Evolutionary conservation across 176 grass and related monocot species (phyloP), one percentile per base, ranked within the genome.

Genomic region (Cenchrus fungigraminus): DNA sequence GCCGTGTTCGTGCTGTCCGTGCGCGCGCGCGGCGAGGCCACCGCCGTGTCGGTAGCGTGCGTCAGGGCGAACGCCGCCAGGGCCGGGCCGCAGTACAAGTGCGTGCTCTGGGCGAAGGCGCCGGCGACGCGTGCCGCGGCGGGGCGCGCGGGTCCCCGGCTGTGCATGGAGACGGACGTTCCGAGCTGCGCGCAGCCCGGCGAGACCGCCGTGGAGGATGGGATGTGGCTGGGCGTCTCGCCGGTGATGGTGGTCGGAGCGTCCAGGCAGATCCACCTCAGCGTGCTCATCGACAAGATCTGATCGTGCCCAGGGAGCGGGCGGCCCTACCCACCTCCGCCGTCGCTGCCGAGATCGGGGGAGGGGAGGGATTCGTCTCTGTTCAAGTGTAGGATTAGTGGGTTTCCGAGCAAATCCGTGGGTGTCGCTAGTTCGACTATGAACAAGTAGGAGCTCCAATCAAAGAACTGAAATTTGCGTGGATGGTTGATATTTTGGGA

Each of bases 261-360:
- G 25, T 25, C 63, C 53, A 62, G 15, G 71, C 79, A 87, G 79
- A 58, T 87, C 9, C 17, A 40, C 1, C 79, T 82, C 29, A 22
- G 14, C 63, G 63, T 87, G 4, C 86, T 80, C 79, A 87, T 87
- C 45, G 79, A 77, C 19, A 76, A 87, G 61, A 65, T 69, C 65
- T 22, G 65, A 68, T 43, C 19, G 4, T 3, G 54, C 54, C 16
- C n/a, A 19, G 9, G 11, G 17, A 6, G 53, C 9, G 50, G 73
- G 53, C 9, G 50, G 73, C 29, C 37, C 4, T 12, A 54, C 3
- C 16, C 31, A 20, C 60, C 12, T 49, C 11, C 68, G 22, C 20
- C 47, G 44, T 12, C 44, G 9, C 42, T 19, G 42, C 3, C 43
- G 10, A 13, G 68, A 71, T 25, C 10, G 42, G 4, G 19, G 19